Base-by-base conservation (phyloP, 2,329 filamentous ascomycete genomes). In the Cladophialophora bantiana region DNA sequence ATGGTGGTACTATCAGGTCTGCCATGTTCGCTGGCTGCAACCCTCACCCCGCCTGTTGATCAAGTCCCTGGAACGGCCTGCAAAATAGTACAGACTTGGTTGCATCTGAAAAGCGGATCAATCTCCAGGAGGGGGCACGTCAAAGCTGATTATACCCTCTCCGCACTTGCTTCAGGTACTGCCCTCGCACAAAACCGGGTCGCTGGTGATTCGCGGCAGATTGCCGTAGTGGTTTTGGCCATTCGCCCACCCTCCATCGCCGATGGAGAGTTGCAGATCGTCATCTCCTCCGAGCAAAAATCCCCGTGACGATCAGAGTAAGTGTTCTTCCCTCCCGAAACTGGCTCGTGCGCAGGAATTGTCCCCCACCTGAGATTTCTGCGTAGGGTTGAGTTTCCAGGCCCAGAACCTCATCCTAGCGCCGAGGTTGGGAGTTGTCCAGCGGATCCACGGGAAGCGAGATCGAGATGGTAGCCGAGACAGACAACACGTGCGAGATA, bases 381-480 rank as follows among this genome's bases (percentile, higher is more conserved):
- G 57, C 32, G 18, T 9, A 40, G 18, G 18, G 18, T 26, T 20
- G 45, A 50, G 45, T 9, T 35, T 10, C 15, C 2, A n/a, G 52
- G 31, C 52, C 52, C 35, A 35, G 52, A 55, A 55, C 10, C 50
- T 55, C 52, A 10, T 55, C 45, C 42, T n/a, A 10, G 52, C 34
- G 52, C 52, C 7, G 15, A 55, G 31, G 12, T 7, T 20, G n/a
- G 13, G 45, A 10, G 10, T 2, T 26, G 18, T 61, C 18, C 59
- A 40, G 7, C n/a, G 35, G 34, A 34, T 35, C 35, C 32, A 7
- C 15, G 15, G 10, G 34, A 32, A 34, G 52, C 52, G 45, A 53
- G 18, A 40, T 53, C 48, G 45, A 53, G 15, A 53, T 53, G 18
- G 40, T 10, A 52, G 13, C 59, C 59, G 59, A 40, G 45, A 36